Evolutionary conservation across 2,329 filamentous ascomycete species (phyloP).

Genomic region (Xylaria arbuscula): DNA sequence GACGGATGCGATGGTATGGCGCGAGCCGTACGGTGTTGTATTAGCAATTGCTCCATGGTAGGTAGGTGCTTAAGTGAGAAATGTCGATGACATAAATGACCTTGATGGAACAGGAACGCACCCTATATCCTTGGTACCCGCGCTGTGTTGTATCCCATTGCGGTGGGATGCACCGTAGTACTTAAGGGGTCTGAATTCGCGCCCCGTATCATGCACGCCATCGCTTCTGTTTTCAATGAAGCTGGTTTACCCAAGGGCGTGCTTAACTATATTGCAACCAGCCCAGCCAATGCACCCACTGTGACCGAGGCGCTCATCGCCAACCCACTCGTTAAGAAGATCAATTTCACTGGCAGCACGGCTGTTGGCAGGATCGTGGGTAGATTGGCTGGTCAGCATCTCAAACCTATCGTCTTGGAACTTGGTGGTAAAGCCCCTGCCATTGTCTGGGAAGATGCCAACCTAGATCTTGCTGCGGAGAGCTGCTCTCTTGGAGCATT

Average conservation of each 20-base stretch:
- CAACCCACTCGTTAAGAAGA: conserved; percentile 69
- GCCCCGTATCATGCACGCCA: conserved; percentile 66
- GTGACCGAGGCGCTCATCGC: conserved; percentile 72
- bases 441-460: conserved; percentile 74
- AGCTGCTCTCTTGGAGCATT: conserved; percentile 70
- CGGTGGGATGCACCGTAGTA: conserved; percentile 73
- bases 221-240: conserved; percentile 67
- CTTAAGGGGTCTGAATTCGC: conserved; percentile 71
- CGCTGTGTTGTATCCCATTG: conserved; percentile 66
- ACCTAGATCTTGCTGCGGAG: conserved; percentile 70
- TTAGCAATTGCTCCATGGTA: conserved; percentile 86
- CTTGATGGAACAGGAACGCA: conserved; percentile 53
- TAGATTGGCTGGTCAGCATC: conserved; percentile 68
- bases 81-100: background rate
- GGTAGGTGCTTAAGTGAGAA: conserved; percentile 34
- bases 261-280: conserved; percentile 72
- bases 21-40: conserved; percentile 83
- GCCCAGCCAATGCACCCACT: conserved; percentile 65
- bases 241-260: conserved; percentile 74
- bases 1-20: conserved; percentile 71
- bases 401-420: conserved; percentile 76
- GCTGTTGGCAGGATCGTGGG: conserved; percentile 72
- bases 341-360: conserved; percentile 78
- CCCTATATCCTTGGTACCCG: conserved; percentile 57
- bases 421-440: conserved; percentile 76